Conservation (phyloP, 495 filamentous ascomycete genomes). For the Copromyces sp. region DNA sequence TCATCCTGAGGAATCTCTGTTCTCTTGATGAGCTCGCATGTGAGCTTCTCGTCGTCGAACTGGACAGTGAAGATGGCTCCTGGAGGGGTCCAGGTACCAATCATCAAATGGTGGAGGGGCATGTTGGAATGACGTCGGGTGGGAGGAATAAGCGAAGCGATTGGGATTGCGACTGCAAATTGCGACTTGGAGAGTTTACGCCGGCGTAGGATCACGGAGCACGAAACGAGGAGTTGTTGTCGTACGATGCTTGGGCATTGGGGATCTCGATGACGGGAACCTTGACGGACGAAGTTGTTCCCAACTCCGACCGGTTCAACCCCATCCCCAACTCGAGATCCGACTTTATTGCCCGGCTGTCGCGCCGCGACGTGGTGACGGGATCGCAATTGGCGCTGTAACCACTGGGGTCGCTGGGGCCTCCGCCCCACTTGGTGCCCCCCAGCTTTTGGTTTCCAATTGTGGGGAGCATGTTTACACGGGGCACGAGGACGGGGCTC, state of each 20-base stretch:
- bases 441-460: not conserved
- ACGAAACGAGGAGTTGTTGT: not conserved
- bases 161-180: not conserved
- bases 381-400: not conserved
- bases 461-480: not conserved
- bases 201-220: not conserved
- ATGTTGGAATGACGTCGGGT: slow-evolving; percentile 24
- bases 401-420: not conserved
- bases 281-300: not conserved
- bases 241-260: not conserved
- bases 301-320: not conserved
- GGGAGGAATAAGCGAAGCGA: not conserved
- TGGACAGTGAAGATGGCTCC: slow-evolving; percentile 76
- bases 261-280: not conserved
- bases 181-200: not conserved
- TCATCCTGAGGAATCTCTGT: slow-evolving; percentile 70
- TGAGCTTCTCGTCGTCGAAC: slow-evolving; percentile 69
- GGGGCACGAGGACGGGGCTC: not conserved
- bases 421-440: not conserved
- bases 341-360: not conserved
- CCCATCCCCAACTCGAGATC: not conserved
- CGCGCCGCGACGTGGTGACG: not conserved
- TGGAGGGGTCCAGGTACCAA: slow-evolving; percentile 75
- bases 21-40: slow-evolving; percentile 60
- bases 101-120: slow-evolving; percentile 74